phyloP scores from a whole-genome alignment of 148 eudicot genomes.

The Tetragonia tetragonoides region DNA sequence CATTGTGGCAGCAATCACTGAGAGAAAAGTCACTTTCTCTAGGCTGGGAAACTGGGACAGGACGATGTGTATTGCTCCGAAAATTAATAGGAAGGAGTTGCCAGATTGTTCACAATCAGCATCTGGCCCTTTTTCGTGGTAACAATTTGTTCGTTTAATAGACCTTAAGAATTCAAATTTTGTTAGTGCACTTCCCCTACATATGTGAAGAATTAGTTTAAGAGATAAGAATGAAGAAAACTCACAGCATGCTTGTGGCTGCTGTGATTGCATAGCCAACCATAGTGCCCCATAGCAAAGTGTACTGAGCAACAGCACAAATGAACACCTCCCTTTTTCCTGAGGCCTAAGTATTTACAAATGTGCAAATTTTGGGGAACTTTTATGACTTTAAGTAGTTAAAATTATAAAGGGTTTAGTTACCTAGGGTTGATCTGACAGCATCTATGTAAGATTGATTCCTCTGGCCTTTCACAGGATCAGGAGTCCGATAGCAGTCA shows the following conservation, averaged over 20 bases:
- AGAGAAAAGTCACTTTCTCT: conserved; percentile 33
- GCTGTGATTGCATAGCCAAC: conserved; percentile 34
- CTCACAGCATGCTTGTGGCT: conserved; percentile 35
- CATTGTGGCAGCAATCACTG: conserved; percentile 36
- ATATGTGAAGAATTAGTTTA: neutral
- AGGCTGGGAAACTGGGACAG: conserved; percentile 36
- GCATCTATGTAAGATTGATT: conserved; percentile 32
- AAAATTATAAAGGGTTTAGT: neutral
- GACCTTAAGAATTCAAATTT: conserved; percentile 14
- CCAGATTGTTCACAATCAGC: conserved; percentile 26
- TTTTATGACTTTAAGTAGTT: too few relatives aligned
- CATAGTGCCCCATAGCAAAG: conserved; percentile 34
- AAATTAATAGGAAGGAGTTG: conserved; percentile 30
- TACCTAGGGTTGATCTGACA: conserved; percentile 31
- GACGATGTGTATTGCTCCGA: conserved; percentile 29
- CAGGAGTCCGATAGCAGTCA: conserved; percentile 37
- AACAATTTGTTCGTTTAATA: conserved; percentile 30
- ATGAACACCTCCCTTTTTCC: conserved; percentile 26
- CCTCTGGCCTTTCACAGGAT: conserved; percentile 30
- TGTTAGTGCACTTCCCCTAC: neutral
- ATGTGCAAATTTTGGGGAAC: too few relatives aligned
- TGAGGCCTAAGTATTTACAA: neutral
- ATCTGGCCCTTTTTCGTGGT: conserved; percentile 24
- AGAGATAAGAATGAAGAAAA: conserved; percentile 1
- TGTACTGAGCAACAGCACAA: conserved; percentile 29